Evolutionary conservation across 306 rosid genomes (phyloP).

Genomic region (Albizia julibrissin): DNA sequence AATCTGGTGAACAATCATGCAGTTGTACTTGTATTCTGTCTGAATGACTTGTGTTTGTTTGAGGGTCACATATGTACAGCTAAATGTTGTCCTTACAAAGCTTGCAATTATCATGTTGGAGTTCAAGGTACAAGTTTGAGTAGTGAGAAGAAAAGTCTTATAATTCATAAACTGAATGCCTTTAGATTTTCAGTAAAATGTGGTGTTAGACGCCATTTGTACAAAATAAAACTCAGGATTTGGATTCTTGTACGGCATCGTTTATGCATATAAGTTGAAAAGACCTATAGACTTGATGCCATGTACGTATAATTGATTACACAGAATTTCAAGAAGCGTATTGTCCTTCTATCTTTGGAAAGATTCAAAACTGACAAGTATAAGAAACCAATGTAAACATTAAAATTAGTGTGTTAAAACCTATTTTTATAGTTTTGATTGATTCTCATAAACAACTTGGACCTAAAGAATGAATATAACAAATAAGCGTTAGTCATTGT

Average conservation of each 20-base stretch:
- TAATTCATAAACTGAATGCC: no score
- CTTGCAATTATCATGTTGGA: not conserved
- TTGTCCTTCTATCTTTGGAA: not conserved
- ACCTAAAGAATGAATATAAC: not conserved
- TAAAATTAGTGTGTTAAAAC: not conserved
- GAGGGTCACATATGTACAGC: not conserved
- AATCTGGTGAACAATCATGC: not conserved
- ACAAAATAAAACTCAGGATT: no score
- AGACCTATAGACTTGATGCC: no score
- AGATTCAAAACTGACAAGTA: not conserved
- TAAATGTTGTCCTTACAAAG: not conserved
- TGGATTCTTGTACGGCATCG: no score
- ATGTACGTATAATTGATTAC: not conserved
- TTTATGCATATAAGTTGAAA: no score
- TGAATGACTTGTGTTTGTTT: not conserved
- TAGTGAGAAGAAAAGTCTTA: not conserved
- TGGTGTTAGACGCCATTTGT: no score
- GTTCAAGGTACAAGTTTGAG: not conserved
- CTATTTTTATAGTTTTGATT: not conserved
- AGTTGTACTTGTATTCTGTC: not conserved
- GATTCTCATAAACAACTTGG: not conserved
- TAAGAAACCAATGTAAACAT: not conserved
- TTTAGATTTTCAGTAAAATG: no score
- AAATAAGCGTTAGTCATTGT: not conserved
- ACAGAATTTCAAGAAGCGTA: not conserved